Base-by-base conservation (phyloP, 202 grass and related monocot species). In the Panicum hallii region DNA sequence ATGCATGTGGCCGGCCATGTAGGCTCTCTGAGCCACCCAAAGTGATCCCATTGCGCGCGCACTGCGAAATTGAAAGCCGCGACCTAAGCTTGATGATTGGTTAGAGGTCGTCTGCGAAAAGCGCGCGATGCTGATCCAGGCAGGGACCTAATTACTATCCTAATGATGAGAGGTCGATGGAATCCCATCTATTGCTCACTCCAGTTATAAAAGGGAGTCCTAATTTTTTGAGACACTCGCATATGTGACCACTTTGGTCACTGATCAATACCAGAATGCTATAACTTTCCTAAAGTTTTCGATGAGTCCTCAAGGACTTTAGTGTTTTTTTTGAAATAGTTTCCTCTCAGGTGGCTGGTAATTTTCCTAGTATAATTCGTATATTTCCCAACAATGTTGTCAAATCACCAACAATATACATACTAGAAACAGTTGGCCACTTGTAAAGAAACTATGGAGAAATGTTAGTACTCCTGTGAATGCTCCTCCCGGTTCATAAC, bases 21-120 rank as follows among this genome's bases (percentile, higher is more conserved):
- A 55, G 58, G 23, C 46, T 84, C 46, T 84, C 38, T 36, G 76
- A 81, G 50, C 52, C 76, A 70, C 53, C 70, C 45, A 63, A 4
- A 19, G 30, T 38, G 19, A 75, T 84, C 67, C 79, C 84, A 87
- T 74, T 69, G 68, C 16, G 55, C 50, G 68, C 16, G 55, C 50
- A 55, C 56, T 32, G 53, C 38, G 32, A 30, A 49, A 14, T 8
- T 15, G 1, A 73, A 73, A 50, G 69, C 13, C 11, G 11, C 57
- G 58, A 11, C 77, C 46, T 36, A 42, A 10, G 20, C 44, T 74
- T 63, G 17, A 65, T 64, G 19, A 63, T 73, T 65, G 11, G 0
- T 49, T 76, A 82, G 63, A 56, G 7, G 20, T 68, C 19, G 65
- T 2, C 4, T 4, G 13, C 0, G 0, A 17, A 48, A 50, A 28